These are phyloP conservation scores for Verticillium klebahnii DNA, from an alignment of 2,329 filamentous ascomycete species.

Conservation along the genomic window DNA sequence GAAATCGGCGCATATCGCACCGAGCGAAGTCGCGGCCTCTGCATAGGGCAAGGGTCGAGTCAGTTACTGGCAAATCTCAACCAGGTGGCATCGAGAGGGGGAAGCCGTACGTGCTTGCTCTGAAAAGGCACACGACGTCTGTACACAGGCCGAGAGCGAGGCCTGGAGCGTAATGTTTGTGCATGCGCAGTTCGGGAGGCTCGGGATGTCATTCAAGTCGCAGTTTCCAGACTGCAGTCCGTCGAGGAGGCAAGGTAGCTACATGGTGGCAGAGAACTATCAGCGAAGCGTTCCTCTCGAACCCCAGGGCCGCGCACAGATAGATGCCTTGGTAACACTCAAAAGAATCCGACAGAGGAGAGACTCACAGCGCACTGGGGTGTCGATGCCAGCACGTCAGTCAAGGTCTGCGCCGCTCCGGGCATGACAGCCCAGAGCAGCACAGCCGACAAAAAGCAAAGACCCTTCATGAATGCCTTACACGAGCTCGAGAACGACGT, in stretches of 20 bases:
- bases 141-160: constrained; percentile 7
- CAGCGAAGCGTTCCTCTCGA: neutral
- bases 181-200: constrained; percentile 6
- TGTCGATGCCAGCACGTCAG: neutral
- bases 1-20: constrained; percentile 4
- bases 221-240: constrained; percentile 5
- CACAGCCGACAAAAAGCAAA: neutral
- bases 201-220: constrained; percentile 1
- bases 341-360: neutral
- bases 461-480: neutral
- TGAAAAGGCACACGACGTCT: constrained; percentile 5
- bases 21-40: constrained; percentile 5
- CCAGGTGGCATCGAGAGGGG: neutral
- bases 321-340: neutral
- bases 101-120: constrained; percentile 6
- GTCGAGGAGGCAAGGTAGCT: constrained; percentile 9
- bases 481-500: neutral
- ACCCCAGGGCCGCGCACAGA: neutral
- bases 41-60: accelerated
- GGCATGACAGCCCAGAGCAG: neutral
- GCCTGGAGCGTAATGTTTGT: constrained; percentile 7
- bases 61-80: accelerated
- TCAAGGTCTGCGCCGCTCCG: neutral
- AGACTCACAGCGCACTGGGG: constrained; percentile 8
- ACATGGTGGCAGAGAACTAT: neutral